These are phyloP conservation scores for Daldinia concentrica DNA, from an alignment of 495 filamentous ascomycete species.

Conservation along the genomic window DNA sequence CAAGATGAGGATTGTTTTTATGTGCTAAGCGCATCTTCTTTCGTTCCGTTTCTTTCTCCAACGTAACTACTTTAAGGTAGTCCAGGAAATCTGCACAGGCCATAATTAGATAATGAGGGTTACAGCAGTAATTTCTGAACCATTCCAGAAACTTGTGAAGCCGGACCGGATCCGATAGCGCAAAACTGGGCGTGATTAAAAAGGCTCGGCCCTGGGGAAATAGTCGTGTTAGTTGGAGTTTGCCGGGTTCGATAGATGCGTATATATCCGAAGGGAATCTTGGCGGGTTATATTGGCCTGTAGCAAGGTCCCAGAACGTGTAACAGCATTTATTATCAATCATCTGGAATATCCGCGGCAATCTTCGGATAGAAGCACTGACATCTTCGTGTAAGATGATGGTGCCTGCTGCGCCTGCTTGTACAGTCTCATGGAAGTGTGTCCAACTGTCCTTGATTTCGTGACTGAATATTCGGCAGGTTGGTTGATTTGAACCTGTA, in stretches of 20 bases:
- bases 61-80: constrained; percentile 53
- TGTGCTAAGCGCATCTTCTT: constrained; percentile 28
- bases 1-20: constrained; percentile 18
- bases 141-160: constrained; percentile 65
- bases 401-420: constrained; percentile 41
- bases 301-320: constrained; percentile 45
- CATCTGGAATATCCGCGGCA: constrained; percentile 31
- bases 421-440: constrained; percentile 42
- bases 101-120: constrained; percentile 40
- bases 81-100: constrained; percentile 53
- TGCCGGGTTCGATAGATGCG: constrained; percentile 37
- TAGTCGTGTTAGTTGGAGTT: constrained; percentile 57
- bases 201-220: constrained; percentile 68
- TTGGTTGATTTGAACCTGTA: constrained; percentile 37
- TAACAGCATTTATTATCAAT: constrained; percentile 36
- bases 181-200: constrained; percentile 71
- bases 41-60: constrained; percentile 51
- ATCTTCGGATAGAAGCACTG: constrained; percentile 26
- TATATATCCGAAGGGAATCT: constrained; percentile 39
- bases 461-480: constrained; percentile 43
- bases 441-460: constrained; percentile 40
- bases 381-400: constrained; percentile 43
- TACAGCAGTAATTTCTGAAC: constrained; percentile 54
- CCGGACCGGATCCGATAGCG: constrained; percentile 60
- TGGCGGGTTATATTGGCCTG: constrained; percentile 38